Evolutionary conservation across 768 basidiomycete genomes (phyloP), one percentile per base, ranked within the genome.

Genomic region (Kwoniella pini): DNA sequence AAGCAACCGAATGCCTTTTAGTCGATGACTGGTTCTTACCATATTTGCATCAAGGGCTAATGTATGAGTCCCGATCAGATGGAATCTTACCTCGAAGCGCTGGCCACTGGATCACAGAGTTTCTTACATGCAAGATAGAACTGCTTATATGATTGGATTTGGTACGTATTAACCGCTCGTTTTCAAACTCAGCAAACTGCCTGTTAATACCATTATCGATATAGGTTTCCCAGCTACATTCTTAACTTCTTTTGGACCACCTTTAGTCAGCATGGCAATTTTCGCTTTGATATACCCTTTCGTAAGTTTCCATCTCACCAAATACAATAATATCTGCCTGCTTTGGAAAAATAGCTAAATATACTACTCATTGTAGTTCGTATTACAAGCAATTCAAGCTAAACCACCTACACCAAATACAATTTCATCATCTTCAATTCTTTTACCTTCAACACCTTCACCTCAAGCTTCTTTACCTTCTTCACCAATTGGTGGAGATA

Each of bases 211-310:
- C n/a, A n/a, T n/a, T n/a, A 19, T 9, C 40, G 40, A 19, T 42
- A 13, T 42, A 72, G 70, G 69, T 10, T 55, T 76, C 19, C 58
- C 63, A 1, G 60, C 70, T 5, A 79, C 74, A 5, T 22, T 77
- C 26, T 31, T 74, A 9, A 70, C 72, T 24, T 66, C 72, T 0
- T 72, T 77, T 55, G 68, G 71, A 2, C 69, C 74, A 11, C 70
- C 74, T 15, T 27, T 79, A 11, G 60, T 75, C 39, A 71, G 67
- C 21, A 75, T 76, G 63, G 70, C 72, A 9, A 52, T 79, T 22
- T 79, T 77, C 54, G 76, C 76, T 15, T 33, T 76, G 10, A 53
- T 77, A 45, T 77, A 76, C 38, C 78, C 78, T 7, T 67, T 77
- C 43, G 72, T 76, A 39, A 38, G 72, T 63, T 9, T 13, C 26